phyloP scores from a whole-genome alignment of 768 basidiomycete species.

The Boletus coccyginus region DNA sequence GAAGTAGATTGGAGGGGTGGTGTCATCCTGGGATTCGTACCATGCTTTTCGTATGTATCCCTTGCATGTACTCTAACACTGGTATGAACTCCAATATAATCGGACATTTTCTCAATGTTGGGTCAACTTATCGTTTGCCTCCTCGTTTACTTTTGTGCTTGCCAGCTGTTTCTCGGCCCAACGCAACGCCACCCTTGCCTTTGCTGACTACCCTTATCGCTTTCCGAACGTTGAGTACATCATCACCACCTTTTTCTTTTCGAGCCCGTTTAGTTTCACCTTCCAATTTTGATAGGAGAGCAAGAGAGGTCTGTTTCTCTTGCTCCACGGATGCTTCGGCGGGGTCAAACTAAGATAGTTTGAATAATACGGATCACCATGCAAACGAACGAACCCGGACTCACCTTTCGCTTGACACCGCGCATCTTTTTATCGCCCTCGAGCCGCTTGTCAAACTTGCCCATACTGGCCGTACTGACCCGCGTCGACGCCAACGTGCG shows the following conservation, averaged over 20 bases:
- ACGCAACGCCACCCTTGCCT: conserved; percentile 59
- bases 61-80: conserved; percentile 12
- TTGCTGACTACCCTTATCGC: conserved; percentile 77
- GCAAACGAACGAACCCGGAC: background rate
- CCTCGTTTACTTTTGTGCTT: conserved; percentile 27
- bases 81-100: conserved; percentile 8
- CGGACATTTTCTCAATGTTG: background rate
- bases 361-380: conserved; percentile 2
- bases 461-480: conserved; percentile 91
- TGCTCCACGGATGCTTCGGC: conserved; percentile 59
- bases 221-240: conserved; percentile 82
- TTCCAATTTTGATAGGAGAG: conserved; percentile 76
- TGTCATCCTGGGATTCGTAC: conserved; percentile 5
- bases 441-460: conserved; percentile 85
- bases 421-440: conserved; percentile 89
- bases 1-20: conserved; percentile 8
- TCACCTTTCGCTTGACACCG: conserved; percentile 90
- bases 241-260: conserved; percentile 43
- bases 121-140: conserved; percentile 21
- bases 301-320: conserved; percentile 74
- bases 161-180: conserved; percentile 44
- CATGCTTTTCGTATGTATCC: conserved; percentile 17
- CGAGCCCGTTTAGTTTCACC: conserved; percentile 56
- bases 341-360: conserved; percentile 71
- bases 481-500: conserved; percentile 72